Evolutionary conservation across 169 alveolate genomes (phyloP), one percentile per base, ranked within the genome.

Genomic region (Sarcocystis neurona): DNA sequence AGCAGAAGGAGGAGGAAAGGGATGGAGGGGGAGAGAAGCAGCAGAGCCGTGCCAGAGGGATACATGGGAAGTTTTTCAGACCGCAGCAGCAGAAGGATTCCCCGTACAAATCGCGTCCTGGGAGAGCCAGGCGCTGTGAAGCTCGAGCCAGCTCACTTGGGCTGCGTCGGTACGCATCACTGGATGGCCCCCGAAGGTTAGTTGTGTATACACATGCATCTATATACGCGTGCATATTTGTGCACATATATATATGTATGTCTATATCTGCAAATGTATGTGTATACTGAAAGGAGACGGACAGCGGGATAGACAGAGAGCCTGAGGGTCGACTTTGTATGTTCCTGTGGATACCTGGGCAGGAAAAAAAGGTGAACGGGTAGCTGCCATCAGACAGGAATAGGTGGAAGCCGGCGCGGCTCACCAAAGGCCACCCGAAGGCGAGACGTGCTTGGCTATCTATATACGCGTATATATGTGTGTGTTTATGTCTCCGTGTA

Each of bases 161-260:
- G 95, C 18, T 93, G 95, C 48, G 91, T 95, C 20, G 97, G 97
- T 0, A 95, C 97, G 0, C 97, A 95, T 50, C 97, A 95, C 80
- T 95, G 97, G 97, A 95, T 95, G 97, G 97, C 97, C 0, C 97
- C 97, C 0, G 97, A 95, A 58, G 85, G 92, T 78, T 23, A 75
- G 92, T n/a, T n/a, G n/a, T n/a, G n/a, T n/a, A n/a, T n/a, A n/a
- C n/a, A n/a, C n/a, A n/a, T n/a, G n/a, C n/a, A n/a, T n/a, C n/a
- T 53, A 53, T 53, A 53, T 53, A 53, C 23, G 23, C 66, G 66
- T 53, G 30, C 30, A 15, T 12, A 23, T 53, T 23, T 53, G 23
- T 53, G 66, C 23, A 53, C 23, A 53, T 53, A 12, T 53, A 53
- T 53, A 15, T 23, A 53, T 53, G 23, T 12, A 53, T 53, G 23